Evolutionary conservation across 2,329 filamentous ascomycete species (phyloP).

Genomic region (Stagonosporopsis tanaceti): DNA sequence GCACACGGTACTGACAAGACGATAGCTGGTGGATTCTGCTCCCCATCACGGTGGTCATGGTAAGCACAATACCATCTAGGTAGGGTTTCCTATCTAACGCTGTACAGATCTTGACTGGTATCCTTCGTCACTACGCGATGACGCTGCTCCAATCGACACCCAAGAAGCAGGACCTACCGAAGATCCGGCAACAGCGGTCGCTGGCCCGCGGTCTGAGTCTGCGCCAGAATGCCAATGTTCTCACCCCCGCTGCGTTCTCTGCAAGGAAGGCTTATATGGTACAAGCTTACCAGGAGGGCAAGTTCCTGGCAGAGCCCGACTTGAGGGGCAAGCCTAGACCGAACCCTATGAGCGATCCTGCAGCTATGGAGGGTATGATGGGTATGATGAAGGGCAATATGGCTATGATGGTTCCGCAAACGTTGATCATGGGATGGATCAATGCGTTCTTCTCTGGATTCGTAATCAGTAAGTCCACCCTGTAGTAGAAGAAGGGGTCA

Average conservation of each 20-base stretch:
- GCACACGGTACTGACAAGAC: conserved; percentile 31
- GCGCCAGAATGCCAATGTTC: conserved; percentile 80
- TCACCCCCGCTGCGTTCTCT: conserved; percentile 80
- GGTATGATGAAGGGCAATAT: conserved; percentile 99
- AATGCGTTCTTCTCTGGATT: conserved; percentile 99
- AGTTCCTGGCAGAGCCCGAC: conserved; percentile 89
- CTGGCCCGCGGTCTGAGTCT: conserved; percentile 85
- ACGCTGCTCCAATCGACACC: conserved; percentile 87
- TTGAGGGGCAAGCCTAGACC: conserved; percentile 84
- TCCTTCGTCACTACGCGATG: conserved; percentile 94
- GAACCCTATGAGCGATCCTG: conserved; percentile 95
- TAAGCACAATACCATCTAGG: conserved; percentile 46
- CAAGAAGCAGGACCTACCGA: conserved; percentile 78
- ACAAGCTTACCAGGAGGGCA: conserved; percentile 82
- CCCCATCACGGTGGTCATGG: conserved; percentile 97
- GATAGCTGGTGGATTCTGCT: conserved; percentile 97
- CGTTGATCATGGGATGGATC: conserved; percentile 99
- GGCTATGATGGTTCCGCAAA: conserved; percentile 99
- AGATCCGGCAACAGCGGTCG: conserved; percentile 84
- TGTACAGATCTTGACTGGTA: conserved; percentile 81
- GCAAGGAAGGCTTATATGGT: conserved; percentile 81
- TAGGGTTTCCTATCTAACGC: conserved; percentile 19
- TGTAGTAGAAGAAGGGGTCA: background rate
- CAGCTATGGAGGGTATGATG: conserved; percentile 99
- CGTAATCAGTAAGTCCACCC: conserved; percentile 78